A percentile compares a stretch with the other conserved stretches of the same genome.
These are phyloP conservation scores for Platanus orientalis DNA, from an alignment of 164 flowering plant genomes.

Conservation along the genomic window DNA sequence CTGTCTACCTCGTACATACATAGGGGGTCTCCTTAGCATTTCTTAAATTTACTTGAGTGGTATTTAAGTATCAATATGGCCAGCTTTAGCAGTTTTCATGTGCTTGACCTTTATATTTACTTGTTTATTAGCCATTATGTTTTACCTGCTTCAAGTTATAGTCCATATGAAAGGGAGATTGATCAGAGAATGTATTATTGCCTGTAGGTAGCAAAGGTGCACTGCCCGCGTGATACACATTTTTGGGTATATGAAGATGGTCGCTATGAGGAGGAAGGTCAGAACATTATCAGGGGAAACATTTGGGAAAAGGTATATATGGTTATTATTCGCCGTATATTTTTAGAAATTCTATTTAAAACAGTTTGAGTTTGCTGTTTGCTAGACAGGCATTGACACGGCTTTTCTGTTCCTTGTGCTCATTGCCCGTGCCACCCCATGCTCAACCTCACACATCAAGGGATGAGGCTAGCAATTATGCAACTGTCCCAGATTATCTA, in stretches of 20 bases:
- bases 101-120: not conserved
- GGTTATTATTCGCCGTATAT: not conserved
- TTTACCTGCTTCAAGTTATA: not conserved
- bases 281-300: slow-evolving; percentile 90
- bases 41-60: too few species aligned
- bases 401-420: slow-evolving; percentile 62
- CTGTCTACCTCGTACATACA: too few species aligned
- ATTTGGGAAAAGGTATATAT: slow-evolving; percentile 89
- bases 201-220: slow-evolving; percentile 89
- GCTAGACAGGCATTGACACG: slow-evolving; percentile 69
- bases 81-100: not conserved
- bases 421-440: slow-evolving; percentile 75
- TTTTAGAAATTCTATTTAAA: slow-evolving; percentile 1
- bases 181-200: slow-evolving; percentile 4
- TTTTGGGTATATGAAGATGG: slow-evolving; percentile 99
- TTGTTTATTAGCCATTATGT: not conserved
- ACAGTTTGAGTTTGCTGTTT: slow-evolving; percentile 19
- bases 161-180: not conserved
- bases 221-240: slow-evolving; percentile 96
- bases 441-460: slow-evolving; percentile 48
- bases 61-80: not conserved
- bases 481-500: slow-evolving; percentile 63
- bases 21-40: too few species aligned
- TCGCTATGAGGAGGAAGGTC: slow-evolving; percentile 98
- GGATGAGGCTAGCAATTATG: slow-evolving; percentile 57